Percentiles rank a stretch among this genome's conserved stretches.
Evolutionary conservation across 306 rosid species (phyloP).

Genomic region (Lathyrus oleraceus): DNA sequence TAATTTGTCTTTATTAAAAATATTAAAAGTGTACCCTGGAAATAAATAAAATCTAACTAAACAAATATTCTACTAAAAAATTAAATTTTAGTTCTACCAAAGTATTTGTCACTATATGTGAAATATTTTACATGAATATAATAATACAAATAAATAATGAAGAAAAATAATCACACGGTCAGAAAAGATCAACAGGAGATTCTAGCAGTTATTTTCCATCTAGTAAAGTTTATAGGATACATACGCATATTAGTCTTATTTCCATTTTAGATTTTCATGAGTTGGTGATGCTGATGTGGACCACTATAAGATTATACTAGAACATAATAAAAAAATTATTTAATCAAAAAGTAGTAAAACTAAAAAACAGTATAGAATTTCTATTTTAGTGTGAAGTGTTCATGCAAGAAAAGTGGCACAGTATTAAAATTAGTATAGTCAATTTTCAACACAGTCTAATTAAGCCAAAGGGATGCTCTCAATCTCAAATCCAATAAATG

Average conservation of each 20-base stretch:
- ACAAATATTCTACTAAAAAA: too few species aligned
- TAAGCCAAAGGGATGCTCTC: neutral
- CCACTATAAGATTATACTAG: neutral
- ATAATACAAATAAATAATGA: neutral
- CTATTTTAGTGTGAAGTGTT: neutral
- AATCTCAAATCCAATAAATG: neutral
- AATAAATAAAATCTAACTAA: too few species aligned
- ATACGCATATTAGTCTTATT: neutral
- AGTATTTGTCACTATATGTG: too few species aligned
- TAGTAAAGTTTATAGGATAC: neutral
- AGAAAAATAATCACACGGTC: constrained; percentile 17
- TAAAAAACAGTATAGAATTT: constrained; percentile 13
- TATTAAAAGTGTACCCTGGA: too few species aligned
- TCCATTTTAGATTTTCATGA: constrained; percentile 7
- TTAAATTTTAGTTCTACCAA: too few species aligned
- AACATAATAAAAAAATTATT: neutral
- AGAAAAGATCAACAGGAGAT: neutral
- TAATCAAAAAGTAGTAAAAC: constrained; percentile 11
- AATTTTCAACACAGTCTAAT: constrained; percentile 1
- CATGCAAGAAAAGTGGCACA: constrained; percentile 2
- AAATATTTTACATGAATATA: too few species aligned
- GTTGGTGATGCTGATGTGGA: constrained; percentile 7
- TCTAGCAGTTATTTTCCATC: neutral
- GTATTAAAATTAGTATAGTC: constrained; percentile 1
- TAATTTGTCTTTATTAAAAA: too few species aligned